A percentile compares a stretch with the other conserved stretches of the same genome.
phyloP scores from a whole-genome alignment of 208 protist species.

The Trypanosoma boissoni region DNA sequence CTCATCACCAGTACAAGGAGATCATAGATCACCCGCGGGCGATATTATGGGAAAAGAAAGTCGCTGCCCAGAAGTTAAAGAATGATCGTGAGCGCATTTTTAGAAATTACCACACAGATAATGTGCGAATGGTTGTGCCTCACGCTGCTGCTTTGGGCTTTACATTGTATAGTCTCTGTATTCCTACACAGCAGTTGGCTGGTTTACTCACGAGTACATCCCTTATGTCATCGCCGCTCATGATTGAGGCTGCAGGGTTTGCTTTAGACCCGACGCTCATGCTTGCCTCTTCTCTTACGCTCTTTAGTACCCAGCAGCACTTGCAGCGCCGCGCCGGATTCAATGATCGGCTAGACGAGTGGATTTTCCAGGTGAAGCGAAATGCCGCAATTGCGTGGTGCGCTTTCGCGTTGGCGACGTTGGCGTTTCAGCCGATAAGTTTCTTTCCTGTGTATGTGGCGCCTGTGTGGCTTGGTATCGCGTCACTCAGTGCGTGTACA shows the following conservation, averaged over 20 bases:
- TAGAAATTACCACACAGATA: slow-evolving; percentile 64
- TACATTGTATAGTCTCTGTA: slow-evolving; percentile 54
- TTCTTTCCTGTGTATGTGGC: slow-evolving; percentile 71
- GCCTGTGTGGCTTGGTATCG: slow-evolving; percentile 81
- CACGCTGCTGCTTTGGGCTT: slow-evolving; percentile 26
- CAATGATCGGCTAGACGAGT: slow-evolving; percentile 56
- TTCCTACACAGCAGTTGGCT: slow-evolving; percentile 54
- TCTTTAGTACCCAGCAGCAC: slow-evolving; percentile 46
- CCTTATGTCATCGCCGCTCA: slow-evolving; percentile 27
- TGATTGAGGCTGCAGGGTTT: slow-evolving; percentile 9
- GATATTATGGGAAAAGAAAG: slow-evolving; percentile 80
- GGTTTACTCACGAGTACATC: slow-evolving; percentile 37
- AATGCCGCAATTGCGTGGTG: slow-evolving; percentile 21
- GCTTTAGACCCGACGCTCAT: slow-evolving; percentile 59
- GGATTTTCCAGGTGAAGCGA: slow-evolving; percentile 30
- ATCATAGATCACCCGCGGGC: slow-evolving; percentile 73
- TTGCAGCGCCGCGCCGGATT: slow-evolving; percentile 63
- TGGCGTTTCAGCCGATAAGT: slow-evolving; percentile 13
- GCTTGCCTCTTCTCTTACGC: slow-evolving; percentile 52
- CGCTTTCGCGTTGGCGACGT: slow-evolving; percentile 24
- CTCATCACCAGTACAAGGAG: slow-evolving; percentile 48
- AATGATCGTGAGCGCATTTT: slow-evolving; percentile 84
- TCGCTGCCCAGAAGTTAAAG: slow-evolving; percentile 77
- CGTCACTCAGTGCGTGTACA: slow-evolving; percentile 36
- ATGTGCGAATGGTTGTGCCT: slow-evolving; percentile 63